Percentiles rank a stretch among this genome's conserved stretches.
Conservation (phyloP, 495 filamentous ascomycete species). For the Aspergillus bertholletiae region DNA sequence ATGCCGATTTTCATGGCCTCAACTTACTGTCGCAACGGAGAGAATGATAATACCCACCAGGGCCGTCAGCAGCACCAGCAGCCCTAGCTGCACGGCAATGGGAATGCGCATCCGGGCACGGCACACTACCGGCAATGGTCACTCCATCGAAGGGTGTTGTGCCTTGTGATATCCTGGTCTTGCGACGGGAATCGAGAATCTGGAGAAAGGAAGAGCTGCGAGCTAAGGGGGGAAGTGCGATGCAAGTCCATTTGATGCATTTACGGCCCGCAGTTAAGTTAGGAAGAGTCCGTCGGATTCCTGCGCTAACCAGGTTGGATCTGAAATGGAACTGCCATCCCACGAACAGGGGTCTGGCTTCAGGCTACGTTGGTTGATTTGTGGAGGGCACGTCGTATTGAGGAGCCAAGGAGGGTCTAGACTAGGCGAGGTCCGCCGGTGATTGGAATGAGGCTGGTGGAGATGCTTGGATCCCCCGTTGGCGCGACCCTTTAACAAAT, state of each 20-base stretch:
- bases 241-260: neutral
- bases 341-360: neutral
- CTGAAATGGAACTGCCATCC: too few relatives aligned
- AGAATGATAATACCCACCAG: conserved; percentile 64
- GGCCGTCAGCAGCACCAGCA: conserved; percentile 68
- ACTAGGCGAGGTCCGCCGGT: too few relatives aligned
- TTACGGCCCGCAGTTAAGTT: too few relatives aligned
- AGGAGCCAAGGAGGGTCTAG: neutral
- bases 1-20: conserved; percentile 20
- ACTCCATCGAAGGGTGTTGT: neutral
- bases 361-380: neutral
- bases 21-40: conserved; percentile 57
- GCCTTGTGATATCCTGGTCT: neutral
- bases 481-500: too few relatives aligned
- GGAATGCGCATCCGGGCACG: conserved; percentile 64
- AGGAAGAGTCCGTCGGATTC: too few relatives aligned
- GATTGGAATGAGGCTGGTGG: too few relatives aligned
- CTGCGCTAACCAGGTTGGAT: too few relatives aligned
- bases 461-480: too few relatives aligned
- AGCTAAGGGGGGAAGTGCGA: neutral
- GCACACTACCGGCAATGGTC: neutral
- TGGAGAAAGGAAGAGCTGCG: neutral
- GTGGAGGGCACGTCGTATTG: neutral
- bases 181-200: too few relatives aligned
- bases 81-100: conserved; percentile 76